Evolutionary conservation across 352 stramenopile genomes (phyloP).

Genomic region (Phytophthora parvispora): DNA sequence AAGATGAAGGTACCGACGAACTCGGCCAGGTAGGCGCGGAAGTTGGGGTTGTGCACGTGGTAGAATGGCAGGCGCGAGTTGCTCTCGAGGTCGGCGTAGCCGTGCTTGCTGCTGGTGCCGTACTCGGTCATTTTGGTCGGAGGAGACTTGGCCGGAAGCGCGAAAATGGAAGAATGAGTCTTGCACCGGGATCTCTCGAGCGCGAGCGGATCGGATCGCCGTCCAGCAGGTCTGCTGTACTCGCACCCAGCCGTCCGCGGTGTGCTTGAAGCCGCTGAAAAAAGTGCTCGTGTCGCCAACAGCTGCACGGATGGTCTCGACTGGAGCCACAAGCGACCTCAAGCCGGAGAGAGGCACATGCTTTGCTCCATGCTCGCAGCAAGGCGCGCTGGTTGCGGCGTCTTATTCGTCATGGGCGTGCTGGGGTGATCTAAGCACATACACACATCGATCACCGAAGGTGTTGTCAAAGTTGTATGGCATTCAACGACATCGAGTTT

Average conservation of each 20-base stretch:
- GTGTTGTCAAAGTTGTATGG: not conserved
- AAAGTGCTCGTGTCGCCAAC: slow-evolving; percentile 19
- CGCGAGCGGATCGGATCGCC: not conserved
- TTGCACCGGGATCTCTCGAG: not conserved
- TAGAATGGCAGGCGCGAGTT: slow-evolving; percentile 39
- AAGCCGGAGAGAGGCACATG: slow-evolving; percentile 24
- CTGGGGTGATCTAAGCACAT: not conserved
- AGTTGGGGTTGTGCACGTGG: slow-evolving; percentile 39
- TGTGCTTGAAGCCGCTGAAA: slow-evolving; percentile 19
- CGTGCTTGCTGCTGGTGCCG: slow-evolving; percentile 35
- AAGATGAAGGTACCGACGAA: slow-evolving; percentile 77
- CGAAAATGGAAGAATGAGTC: slow-evolving; percentile 38
- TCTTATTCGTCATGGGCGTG: slow-evolving; percentile 5
- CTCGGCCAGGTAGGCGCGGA: slow-evolving; percentile 69
- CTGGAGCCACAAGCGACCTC: slow-evolving; percentile 23
- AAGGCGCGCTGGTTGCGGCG: slow-evolving; percentile 16
- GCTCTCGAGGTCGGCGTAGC: slow-evolving; percentile 43
- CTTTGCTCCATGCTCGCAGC: slow-evolving; percentile 17
- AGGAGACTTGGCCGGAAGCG: slow-evolving; percentile 7
- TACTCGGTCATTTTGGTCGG: slow-evolving; percentile 43
- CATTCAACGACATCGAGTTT: not conserved
- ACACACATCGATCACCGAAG: slow-evolving; percentile 12
- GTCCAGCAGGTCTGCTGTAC: slow-evolving; percentile 9
- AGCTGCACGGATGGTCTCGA: slow-evolving; percentile 26
- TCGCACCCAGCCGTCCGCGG: slow-evolving; percentile 13